Evolutionary conservation across 345 rosid species (phyloP).

Genomic region (Moricandia moricandioides): DNA sequence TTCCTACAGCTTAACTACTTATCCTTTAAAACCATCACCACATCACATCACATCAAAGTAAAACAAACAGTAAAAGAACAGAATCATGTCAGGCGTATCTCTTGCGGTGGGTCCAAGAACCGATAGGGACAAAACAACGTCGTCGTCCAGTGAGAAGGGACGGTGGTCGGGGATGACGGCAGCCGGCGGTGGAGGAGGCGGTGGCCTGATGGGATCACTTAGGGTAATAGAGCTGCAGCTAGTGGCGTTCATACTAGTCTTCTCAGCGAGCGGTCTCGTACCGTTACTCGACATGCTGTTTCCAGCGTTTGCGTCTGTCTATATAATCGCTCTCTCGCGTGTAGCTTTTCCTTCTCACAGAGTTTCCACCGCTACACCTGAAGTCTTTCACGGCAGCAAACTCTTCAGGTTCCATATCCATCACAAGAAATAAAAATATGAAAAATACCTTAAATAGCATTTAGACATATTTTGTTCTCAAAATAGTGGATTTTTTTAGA

Average conservation of each 20-base stretch:
- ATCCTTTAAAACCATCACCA: constrained; percentile 9
- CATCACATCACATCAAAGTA: not conserved
- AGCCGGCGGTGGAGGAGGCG: constrained; percentile 51
- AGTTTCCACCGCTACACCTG: constrained; percentile 39
- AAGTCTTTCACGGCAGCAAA: constrained; percentile 57
- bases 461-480: not conserved
- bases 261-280: constrained; percentile 86
- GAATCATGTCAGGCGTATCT: constrained; percentile 70
- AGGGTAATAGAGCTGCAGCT: constrained; percentile 84
- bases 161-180: constrained; percentile 31
- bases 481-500: no score
- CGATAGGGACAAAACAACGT: constrained; percentile 36
- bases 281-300: constrained; percentile 75
- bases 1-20: not conserved
- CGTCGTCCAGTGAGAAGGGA: constrained; percentile 31
- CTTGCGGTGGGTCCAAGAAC: constrained; percentile 56
- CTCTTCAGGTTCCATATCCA: constrained; percentile 44
- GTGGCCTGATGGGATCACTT: constrained; percentile 70
- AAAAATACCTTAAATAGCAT: not conserved
- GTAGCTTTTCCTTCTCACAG: constrained; percentile 68
- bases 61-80: not conserved
- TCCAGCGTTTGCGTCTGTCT: constrained; percentile 68
- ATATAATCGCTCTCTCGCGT: constrained; percentile 56
- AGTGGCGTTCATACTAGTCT: constrained; percentile 83
- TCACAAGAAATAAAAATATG: not conserved